These are phyloP conservation scores for Aspergillus sp. DNA, from an alignment of 2,329 filamentous ascomycete genomes.

Conservation along the genomic window DNA sequence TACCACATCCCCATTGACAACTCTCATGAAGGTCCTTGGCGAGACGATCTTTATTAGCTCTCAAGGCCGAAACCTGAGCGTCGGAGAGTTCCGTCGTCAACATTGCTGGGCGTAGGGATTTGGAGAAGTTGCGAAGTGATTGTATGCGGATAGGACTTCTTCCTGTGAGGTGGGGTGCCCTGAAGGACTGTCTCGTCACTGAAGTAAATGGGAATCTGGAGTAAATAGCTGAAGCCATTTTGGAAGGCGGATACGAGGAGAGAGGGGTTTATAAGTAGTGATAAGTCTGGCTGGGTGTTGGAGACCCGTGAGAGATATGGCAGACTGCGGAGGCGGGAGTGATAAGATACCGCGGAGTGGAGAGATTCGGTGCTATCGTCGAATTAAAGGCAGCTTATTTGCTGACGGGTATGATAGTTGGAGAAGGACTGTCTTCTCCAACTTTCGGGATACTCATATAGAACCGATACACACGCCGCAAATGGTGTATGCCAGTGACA, in stretches of 20 bases:
- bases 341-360: constrained; percentile 13
- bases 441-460: background rate
- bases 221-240: constrained; percentile 8
- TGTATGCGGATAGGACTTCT: constrained; percentile 3
- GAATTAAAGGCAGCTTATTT: constrained; percentile 8
- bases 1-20: constrained; percentile 65
- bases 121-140: constrained; percentile 12
- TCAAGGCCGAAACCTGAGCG: constrained; percentile 52
- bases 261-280: background rate
- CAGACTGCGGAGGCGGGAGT: constrained; percentile 1
- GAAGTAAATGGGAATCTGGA: constrained; percentile 1
- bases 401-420: background rate
- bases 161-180: background rate
- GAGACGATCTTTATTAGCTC: constrained; percentile 59
- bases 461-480: no score
- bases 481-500: no score
- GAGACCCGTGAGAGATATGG: constrained; percentile 7
- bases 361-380: constrained; percentile 13
- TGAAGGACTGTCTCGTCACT: constrained; percentile 4
- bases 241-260: background rate
- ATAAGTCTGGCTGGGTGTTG: background rate
- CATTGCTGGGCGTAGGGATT: constrained; percentile 25
- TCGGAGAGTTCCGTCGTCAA: constrained; percentile 48
- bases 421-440: constrained; percentile 5
- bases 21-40: constrained; percentile 65